Conservation (phyloP, 768 basidiomycete species). For the Glaciozyma martinii region DNA sequence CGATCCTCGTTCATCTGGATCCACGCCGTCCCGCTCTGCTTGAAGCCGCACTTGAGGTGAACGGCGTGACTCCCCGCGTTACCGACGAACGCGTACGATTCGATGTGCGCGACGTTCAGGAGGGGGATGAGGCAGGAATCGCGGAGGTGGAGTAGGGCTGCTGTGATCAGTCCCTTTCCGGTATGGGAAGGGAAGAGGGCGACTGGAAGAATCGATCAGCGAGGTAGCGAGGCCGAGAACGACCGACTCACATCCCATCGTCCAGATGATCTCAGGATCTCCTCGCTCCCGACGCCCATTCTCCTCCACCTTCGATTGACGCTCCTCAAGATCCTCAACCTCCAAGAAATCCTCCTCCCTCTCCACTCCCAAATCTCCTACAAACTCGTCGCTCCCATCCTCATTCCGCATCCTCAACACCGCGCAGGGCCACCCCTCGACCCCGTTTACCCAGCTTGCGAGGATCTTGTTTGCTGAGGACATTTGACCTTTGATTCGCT, state of each 20-base stretch:
- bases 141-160: neutral
- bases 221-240: neutral
- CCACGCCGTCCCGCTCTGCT: neutral
- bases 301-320: neutral
- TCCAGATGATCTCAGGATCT: neutral
- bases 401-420: neutral
- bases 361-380: neutral
- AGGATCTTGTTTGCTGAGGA: neutral
- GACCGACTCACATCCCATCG: neutral
- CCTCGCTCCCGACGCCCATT: neutral
- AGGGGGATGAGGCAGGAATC: neutral
- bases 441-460: neutral
- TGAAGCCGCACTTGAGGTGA: neutral
- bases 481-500: neutral
- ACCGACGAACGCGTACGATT: constrained; percentile 3
- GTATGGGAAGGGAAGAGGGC: neutral
- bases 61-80: neutral
- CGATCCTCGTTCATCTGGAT: neutral
- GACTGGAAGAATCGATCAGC: neutral
- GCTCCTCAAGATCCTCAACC: neutral
- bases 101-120: constrained; percentile 1
- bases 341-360: neutral
- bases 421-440: neutral
- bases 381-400: neutral
- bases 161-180: neutral